Base-by-base conservation (phyloP, 768 basidiomycete genomes). In the Hygrophoropsis aurantiaca region DNA sequence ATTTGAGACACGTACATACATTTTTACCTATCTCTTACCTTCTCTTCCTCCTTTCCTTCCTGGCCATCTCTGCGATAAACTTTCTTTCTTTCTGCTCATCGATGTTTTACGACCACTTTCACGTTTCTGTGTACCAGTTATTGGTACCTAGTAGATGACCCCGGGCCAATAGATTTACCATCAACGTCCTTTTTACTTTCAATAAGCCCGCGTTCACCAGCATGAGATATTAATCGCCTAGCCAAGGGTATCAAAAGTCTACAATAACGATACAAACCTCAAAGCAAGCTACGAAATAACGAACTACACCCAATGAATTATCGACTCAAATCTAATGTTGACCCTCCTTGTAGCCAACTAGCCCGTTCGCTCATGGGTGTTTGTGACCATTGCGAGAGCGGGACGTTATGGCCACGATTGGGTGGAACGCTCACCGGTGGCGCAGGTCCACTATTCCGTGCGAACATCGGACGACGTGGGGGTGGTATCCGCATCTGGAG, bases 391-490 rank as follows among this genome's bases (percentile, higher is more conserved):
- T 75, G 70, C 3, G 74, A 68, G 13, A 64, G 56, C 3, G 70
- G 67, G 21, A 73, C 73, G 49, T 70, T 71, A 15, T 62, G 65
- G 70, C 74, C 75, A 20, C 69, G 47, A 20, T 61, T 66, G 15
- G 67, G 58, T 11, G 59, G 57, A 20, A 66, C 63, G 34, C 67
- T 62, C 18, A 66, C 62, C 11, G 64, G 60, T 7, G 68, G 65
- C 1, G 69, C 61, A 25, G 67, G 70, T 20, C 67, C 59, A 36
- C 65, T 58, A 45, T 62, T 55, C 55, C 65, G 50, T 46, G 60
- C 51, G 59, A 84, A 84, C 67, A 84, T 84, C 40, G 75, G 78
- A 10, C 81, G 68, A 55, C 84, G 71, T 51, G 82, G 73, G 11
- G 74, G 77, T 7, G 74, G 81, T 55, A 76, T 67, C 15, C 81